Base-by-base conservation (phyloP, 2,329 filamentous ascomycete genomes). In the Scedosporium minutisporum region DNA sequence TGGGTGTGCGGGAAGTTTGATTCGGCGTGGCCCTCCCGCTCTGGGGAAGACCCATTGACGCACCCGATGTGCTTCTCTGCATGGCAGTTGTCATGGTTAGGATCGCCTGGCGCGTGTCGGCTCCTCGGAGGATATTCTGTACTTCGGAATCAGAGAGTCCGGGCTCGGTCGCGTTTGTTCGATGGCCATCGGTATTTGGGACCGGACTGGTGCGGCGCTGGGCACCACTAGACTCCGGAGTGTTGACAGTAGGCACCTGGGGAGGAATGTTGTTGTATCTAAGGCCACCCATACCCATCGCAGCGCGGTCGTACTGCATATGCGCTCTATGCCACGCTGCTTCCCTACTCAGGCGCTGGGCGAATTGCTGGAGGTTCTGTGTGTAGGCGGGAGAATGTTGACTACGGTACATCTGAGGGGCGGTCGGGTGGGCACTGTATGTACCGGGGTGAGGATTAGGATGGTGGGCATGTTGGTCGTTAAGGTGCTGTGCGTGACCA, bases 1-100 rank as follows among this genome's bases (percentile, higher is more conserved):
- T 53, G 2, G 53, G 18, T 7, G 23, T 33, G n/a, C 55, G 41
- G 25, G 55, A 60, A 6, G 44, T 6, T 23, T 58, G 29, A 33
- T 59, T 63, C 14, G 81, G 80, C 6, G 79, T 83, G 33, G 74
- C 79, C 57, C 78, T 73, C 57, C 79, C 76, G 66, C 78, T 82
- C 5, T 51, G 57, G 2, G 61, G 61, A 10, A 38, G 57, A 1
- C 61, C 61, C 9, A 80, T 67, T 4, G 80, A 80, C 4, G 77
- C 74, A 51, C 73, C 77, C 3, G 80, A 81, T 42, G 78, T 74
- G 66, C 78, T 83, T 62, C 80, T 75, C 53, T 81, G 79, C 78
- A 83, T 80, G 42, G 80, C 78, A 65, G 75, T 74, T 1, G 78
- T 74, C 73, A 79, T 76, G 21, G 71, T 68, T 27, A 16, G 33